These are phyloP conservation scores for Cutaneotrichosporon mucoides DNA, from an alignment of 1,284 basidiomycete genomes.

Conservation along the genomic window DNA sequence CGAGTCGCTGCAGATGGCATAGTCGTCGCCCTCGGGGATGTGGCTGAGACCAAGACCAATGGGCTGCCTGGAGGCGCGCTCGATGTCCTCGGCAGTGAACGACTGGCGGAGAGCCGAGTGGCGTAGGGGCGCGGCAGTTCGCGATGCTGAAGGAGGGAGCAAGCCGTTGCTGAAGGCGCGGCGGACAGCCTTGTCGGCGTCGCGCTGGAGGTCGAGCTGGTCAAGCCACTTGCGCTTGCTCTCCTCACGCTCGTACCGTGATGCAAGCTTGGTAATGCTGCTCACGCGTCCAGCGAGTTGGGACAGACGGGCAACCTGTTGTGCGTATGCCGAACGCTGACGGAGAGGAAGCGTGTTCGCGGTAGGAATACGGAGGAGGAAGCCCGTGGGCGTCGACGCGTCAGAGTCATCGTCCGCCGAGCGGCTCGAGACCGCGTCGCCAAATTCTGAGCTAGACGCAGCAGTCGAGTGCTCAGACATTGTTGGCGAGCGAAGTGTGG, in stretches of 20 bases:
- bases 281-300: slow-evolving; percentile 34
- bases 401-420: slow-evolving; percentile 15
- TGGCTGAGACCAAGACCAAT: slow-evolving; percentile 2
- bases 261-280: slow-evolving; percentile 36
- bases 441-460: slow-evolving; percentile 13
- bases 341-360: slow-evolving; percentile 32
- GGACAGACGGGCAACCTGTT: slow-evolving; percentile 34
- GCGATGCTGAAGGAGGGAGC: slow-evolving; percentile 5
- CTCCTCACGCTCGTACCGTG: slow-evolving; percentile 44
- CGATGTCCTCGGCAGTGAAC: slow-evolving; percentile 27
- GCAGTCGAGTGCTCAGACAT: slow-evolving; percentile 11
- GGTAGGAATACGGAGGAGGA: slow-evolving; percentile 41
- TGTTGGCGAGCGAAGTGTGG: slow-evolving; percentile 2
- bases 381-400: slow-evolving; percentile 13
- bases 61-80: neutral
- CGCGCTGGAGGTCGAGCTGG: slow-evolving; percentile 36
- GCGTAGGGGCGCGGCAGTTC: slow-evolving; percentile 22
- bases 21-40: slow-evolving; percentile 9
- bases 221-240: slow-evolving; percentile 46
- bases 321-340: slow-evolving; percentile 33
- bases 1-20: slow-evolving; percentile 10
- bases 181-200: slow-evolving; percentile 38
- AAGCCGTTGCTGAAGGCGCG: slow-evolving; percentile 39
- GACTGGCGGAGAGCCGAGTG: slow-evolving; percentile 28
- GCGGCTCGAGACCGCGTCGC: slow-evolving; percentile 7